Base-by-base conservation (phyloP, 1,139 yeast species). In the Pichia terricola region DNA sequence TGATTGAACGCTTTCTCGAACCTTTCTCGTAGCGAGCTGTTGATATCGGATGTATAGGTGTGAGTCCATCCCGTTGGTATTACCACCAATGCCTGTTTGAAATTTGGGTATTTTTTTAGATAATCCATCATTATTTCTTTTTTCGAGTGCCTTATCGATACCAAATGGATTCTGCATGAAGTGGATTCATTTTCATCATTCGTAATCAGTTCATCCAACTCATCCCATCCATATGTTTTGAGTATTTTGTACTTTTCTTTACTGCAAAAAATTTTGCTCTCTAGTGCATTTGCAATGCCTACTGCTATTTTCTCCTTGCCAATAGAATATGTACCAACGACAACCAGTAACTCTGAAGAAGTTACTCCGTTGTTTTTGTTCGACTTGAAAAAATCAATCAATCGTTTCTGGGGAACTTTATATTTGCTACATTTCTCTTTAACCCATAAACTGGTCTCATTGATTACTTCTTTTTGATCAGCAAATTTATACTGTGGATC, bases 301-400 rank as follows among this genome's bases (percentile, higher is more conserved):
- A 86, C 64, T 0, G 95, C 96, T 28, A 91, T 61, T 46, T 80
- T 74, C 59, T 91, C 98, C 59, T 91, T 91, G 2, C 98, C 97
- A 37, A 91, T 87, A 2, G 89, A 75, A 60, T 91, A 91, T 0
- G 95, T 81, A 0, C 97, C 97, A n/a, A 91, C 80, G 26, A 85
- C 67, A 7, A 85, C 75, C 46, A 88, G 67, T 49, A 74, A 69
- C 35, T 53, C 56, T 16, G 22, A 16, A 16, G 22, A 16, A 16
- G 22, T 16, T 16, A 16, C 22, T 16, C 22, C 22, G 8, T 40
- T 42, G 1, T 34, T 10, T 5, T 36, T 35, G n/a, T 9, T 4
- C 4, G 28, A 35, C 10, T 26, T 11, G 34, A 66, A 53, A 51
- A 59, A 63, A 54, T 67, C 66, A 57, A 77, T 60, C 56, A 71